Conservation (phyloP, 768 basidiomycete genomes). For the Tulasnella sp. region DNA sequence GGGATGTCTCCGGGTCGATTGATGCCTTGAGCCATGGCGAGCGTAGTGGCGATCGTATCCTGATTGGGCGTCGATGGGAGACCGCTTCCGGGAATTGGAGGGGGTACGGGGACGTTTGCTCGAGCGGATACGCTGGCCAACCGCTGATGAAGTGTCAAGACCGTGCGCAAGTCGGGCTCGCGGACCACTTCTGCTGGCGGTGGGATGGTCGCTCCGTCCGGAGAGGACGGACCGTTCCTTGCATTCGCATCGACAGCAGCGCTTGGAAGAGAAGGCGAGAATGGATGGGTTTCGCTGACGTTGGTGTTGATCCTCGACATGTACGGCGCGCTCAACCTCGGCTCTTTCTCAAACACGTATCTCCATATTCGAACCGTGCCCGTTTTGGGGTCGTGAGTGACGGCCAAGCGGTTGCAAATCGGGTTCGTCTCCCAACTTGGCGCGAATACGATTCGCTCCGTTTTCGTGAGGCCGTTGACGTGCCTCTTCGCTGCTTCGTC, state of each 20-base stretch:
- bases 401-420: constrained; percentile 19
- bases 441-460: constrained; percentile 8
- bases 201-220: not conserved
- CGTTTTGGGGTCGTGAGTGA: constrained; percentile 12
- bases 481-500: not conserved
- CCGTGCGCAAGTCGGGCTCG: not conserved
- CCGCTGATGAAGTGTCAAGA: not conserved
- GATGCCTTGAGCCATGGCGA: constrained; percentile 10
- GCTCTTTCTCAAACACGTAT: constrained; percentile 13
- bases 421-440: constrained; percentile 19
- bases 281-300: not conserved
- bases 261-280: not conserved
- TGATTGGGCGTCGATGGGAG: not conserved
- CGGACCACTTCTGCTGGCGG: not conserved
- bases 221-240: not conserved
- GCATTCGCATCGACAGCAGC: not conserved
- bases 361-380: constrained; percentile 12
- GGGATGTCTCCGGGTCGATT: not conserved
- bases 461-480: not conserved
- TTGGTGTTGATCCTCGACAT: not conserved
- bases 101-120: not conserved
- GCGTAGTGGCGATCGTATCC: constrained; percentile 10
- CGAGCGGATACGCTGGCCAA: not conserved
- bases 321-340: not conserved
- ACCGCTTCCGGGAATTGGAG: not conserved